Base-by-base conservation (phyloP, 1,284 basidiomycete genomes). In the Ceratobasidium theobromae region DNA sequence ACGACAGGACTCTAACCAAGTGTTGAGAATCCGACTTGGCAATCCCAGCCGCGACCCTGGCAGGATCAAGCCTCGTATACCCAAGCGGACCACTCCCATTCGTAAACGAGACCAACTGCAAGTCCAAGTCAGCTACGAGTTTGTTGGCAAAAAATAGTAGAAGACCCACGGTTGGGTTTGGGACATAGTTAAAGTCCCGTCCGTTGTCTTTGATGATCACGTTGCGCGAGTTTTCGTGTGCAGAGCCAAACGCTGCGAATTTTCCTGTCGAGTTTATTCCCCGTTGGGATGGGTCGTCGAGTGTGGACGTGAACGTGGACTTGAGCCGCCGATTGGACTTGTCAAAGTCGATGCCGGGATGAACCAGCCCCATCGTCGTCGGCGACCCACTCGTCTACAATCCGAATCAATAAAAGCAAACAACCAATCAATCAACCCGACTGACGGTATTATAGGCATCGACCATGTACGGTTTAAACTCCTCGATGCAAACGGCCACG, bases 181-280 rank as follows among this genome's bases (percentile, higher is more conserved):
- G 60, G 43, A 65, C 60, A 53, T 65, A 65, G 21, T n/a, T 11
- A 53, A 65, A 65, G n/a, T 65, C 60, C 4, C 60, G 60, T 4
- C 60, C 60, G 11, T 65, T 65, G 23, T 65, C 60, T 40, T 65
- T 65, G 5, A 65, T 14, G 27, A 65, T 65, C 1, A 53, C 49
- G 28, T 65, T 65, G 11, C 60, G 35, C 3, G 60, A 52, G 25
- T 65, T 65, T 2, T 53, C 60, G 25, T 65, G 60, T 4, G 60
- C 60, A 43, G 60, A 33, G 1, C 35, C 60, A 45, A 65, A 65
- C 25, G 60, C 60, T 12, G 38, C 60, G 41, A 65, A 65, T 23
- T 65, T 65, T 27, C 60, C 60, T 12, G 49, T 53, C 2, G 60
- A 65, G 14, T 52, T 45, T 6, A 65, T 65, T 33, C 60, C 60